Evolutionary conservation across 495 filamentous ascomycete genomes (phyloP), one percentile per base, ranked within the genome.

Genomic region (Talaromyces trachyspermus): DNA sequence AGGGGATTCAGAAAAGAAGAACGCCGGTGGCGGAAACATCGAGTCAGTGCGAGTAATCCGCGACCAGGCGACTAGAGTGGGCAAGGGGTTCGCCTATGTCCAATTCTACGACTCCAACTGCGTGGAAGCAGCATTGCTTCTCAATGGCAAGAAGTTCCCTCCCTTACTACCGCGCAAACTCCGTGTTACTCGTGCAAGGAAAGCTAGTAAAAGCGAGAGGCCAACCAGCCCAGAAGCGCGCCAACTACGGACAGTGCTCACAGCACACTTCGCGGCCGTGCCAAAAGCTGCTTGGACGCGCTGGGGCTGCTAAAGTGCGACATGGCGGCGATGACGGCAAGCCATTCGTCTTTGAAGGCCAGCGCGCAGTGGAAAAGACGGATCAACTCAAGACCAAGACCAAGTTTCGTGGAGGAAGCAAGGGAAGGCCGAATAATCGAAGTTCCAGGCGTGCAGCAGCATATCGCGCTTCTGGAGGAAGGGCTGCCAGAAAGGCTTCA

Each of bases 31-130:
- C 48, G 89, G 94, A 45, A 84, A 75, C 40, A 81, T 99, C 10
- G 91, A 99, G 68, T 91, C 83, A 55, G 94, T 97, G 26, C 83
- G 94, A 9, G 86, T 99, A n/a, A 77, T 95, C 24, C 80, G 94
- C 47, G 94, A 99, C 55, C 69, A 83, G 36, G 81, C 81, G 40
- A 97, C 94, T 17, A 79, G 94, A 26, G 88, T 99, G 38, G 89
- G 92, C 38, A 97, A 99, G 63, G 94, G 94, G 11, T 88, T 99
- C 62, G 94, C 94, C 17, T 99, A 99, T 56, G 89, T 99, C 26
- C 94, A 99, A 56, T 99, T 97, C 63, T 64, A 91, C 77, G 86
- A 96, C 54, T 74, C 70, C 20, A 95, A 90, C 59, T 70, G 80
- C 14, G 90, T 97, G 20, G 94, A 99, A 60, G 79, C 84, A 25